Evolutionary conservation across 2,329 filamentous ascomycete species (phyloP), one percentile per base, ranked within the genome.

Genomic region (Fusarium tanahbumbuense): DNA sequence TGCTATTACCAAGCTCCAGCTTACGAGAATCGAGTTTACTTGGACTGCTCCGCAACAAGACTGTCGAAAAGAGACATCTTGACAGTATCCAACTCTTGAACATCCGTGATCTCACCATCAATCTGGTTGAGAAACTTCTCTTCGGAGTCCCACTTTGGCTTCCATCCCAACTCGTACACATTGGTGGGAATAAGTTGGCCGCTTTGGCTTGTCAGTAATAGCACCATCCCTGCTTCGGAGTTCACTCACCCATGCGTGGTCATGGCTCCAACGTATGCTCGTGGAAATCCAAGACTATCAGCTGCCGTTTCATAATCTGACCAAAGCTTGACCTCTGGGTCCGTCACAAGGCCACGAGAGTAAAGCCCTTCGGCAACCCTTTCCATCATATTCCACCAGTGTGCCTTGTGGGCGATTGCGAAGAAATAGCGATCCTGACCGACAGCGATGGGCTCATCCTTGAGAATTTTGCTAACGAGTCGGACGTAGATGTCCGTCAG

Each of bases 341-440:
- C 67, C 1, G 59, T 48, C 1, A 80, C 73, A 8, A 81, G 75
- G 8, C 75, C 77, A 3, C 76, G 76, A 2, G 71, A 66, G 13
- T 79, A 40, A 13, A 81, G 60, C 0, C 50, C 58, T 25, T 68
- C 22, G 0, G 78, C 75, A 11, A 81, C 58, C 9, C 66, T 56
- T 2, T 78, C 60, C 73, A 77, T 71, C 27, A 78, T 49, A 2
- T 74, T 72, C 77, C 76, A 79, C 73, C 75, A 78, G 11, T 70
- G 57, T 0, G 64, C 48, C 10, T 64, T 68, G 37, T 81, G 78
- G 6, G 75, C 75, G 15, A 75, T 53, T 6, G 72, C 71, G 42
- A 81, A 80, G 60, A 79, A 79, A 58, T 80, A 81, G 2, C 80
- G 78, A 0, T 79, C 58, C 18, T 75, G 70, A 0, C 77, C 77